phyloP scores from a whole-genome alignment of 1,284 basidiomycete species.

The Sporisorium exsertum region DNA sequence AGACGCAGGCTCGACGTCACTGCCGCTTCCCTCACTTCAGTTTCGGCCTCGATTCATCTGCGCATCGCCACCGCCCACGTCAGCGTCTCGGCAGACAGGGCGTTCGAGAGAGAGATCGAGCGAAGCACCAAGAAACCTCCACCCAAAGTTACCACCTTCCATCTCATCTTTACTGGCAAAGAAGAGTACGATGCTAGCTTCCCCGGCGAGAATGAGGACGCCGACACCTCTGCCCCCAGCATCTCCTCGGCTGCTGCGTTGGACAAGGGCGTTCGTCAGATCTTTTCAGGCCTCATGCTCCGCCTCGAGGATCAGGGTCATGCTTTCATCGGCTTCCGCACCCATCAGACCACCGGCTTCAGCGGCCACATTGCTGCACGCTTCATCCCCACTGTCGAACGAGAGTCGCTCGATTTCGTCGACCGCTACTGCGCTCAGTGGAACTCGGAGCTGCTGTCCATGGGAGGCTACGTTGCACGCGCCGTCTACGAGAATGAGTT shows the following conservation, averaged over 20 bases:
- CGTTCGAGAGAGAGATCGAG: slow-evolving; percentile 82
- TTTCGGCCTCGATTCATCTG: slow-evolving; percentile 78
- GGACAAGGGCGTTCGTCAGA: slow-evolving; percentile 53
- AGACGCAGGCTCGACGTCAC: slow-evolving; percentile 25
- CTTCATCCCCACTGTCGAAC: slow-evolving; percentile 96
- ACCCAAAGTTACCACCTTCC: slow-evolving; percentile 81
- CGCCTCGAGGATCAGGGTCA: slow-evolving; percentile 63
- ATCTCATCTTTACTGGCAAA: slow-evolving; percentile 91
- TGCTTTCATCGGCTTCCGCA: slow-evolving; percentile 72
- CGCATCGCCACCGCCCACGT: slow-evolving; percentile 86
- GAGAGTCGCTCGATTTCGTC: slow-evolving; percentile 85
- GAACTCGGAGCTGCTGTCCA: slow-evolving; percentile 63
- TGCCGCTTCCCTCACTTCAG: slow-evolving; percentile 42
- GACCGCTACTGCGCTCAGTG: slow-evolving; percentile 67
- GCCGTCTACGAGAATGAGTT: slow-evolving; percentile 90
- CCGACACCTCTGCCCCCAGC: slow-evolving; percentile 68
- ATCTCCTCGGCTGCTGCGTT: slow-evolving; percentile 84
- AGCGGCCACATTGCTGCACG: slow-evolving; percentile 90
- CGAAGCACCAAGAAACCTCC: slow-evolving; percentile 96
- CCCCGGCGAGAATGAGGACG: slow-evolving; percentile 72
- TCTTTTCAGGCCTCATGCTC: slow-evolving; percentile 70
- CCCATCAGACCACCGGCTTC: slow-evolving; percentile 91
- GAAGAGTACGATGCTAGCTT: slow-evolving; percentile 81
- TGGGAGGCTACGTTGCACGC: slow-evolving; percentile 80
- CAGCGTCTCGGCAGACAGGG: slow-evolving; percentile 79